Conservation (phyloP, 1,139 yeast genomes). For the Candida sojae region DNA sequence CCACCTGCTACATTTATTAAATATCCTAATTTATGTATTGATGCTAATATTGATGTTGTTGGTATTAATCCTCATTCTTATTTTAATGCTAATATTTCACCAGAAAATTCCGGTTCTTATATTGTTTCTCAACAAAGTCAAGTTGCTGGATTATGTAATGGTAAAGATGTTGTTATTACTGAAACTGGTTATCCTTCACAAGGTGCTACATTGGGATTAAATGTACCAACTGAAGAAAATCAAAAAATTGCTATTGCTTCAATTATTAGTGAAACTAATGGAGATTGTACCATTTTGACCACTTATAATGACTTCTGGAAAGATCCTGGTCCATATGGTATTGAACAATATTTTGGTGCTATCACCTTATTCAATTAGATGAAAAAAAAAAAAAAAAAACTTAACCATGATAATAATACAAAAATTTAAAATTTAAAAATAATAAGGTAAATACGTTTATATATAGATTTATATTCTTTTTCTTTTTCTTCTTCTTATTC, state of each 20-base stretch:
- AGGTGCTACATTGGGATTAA: slow-evolving; percentile 70
- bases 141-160: slow-evolving; percentile 54
- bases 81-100: slow-evolving; percentile 63
- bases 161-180: slow-evolving; percentile 55
- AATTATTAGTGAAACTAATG: slow-evolving; percentile 56
- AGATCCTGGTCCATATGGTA: slow-evolving; percentile 76
- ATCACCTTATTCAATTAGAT: slow-evolving; percentile 40
- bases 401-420: background rate
- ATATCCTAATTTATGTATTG: slow-evolving; percentile 67
- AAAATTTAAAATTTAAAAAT: background rate
- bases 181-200: slow-evolving; percentile 90
- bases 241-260: slow-evolving; percentile 68
- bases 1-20: slow-evolving; percentile 75
- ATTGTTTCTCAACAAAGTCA: slow-evolving; percentile 60
- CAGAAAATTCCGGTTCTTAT: slow-evolving; percentile 73
- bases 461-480: slow-evolving; percentile 1
- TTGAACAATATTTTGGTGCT: slow-evolving; percentile 86
- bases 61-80: slow-evolving; percentile 89
- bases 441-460: background rate
- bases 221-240: slow-evolving; percentile 69
- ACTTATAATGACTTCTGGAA: slow-evolving; percentile 87
- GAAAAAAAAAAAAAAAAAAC: background rate
- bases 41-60: slow-evolving; percentile 70
- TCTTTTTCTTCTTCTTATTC: background rate
- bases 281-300: slow-evolving; percentile 69